Percentiles rank a stretch among this genome's conserved stretches.
Evolutionary conservation across 352 stramenopile species (phyloP).

Genomic region (Globisporangium cederbergense): DNA sequence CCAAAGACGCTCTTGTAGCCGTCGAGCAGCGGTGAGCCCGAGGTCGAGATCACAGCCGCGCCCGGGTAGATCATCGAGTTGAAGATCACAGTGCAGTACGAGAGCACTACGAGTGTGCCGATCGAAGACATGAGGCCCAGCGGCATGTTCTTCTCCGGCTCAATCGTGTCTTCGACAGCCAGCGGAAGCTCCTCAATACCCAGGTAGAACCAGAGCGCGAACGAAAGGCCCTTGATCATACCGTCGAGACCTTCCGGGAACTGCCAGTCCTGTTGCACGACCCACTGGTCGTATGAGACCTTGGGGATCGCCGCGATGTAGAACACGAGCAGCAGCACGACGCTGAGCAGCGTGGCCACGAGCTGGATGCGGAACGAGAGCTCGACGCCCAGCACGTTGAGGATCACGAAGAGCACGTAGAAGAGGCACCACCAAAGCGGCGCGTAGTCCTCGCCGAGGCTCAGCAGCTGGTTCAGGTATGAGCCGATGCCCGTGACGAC

Average conservation of each 20-base stretch:
- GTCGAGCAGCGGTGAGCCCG: conserved; percentile 44
- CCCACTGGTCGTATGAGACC: conserved; percentile 55
- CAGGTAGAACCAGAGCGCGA: conserved; percentile 70
- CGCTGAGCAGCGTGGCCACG: conserved; percentile 47
- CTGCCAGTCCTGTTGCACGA: conserved; percentile 40
- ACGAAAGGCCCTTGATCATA: conserved; percentile 54
- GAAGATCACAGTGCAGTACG: conserved; percentile 60
- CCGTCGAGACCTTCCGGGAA: conserved; percentile 42
- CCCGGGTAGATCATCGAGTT: conserved; percentile 66
- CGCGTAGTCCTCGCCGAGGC: conserved; percentile 31
- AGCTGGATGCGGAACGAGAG: conserved; percentile 68
- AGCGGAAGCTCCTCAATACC: conserved; percentile 67
- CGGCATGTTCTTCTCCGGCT: conserved; percentile 59
- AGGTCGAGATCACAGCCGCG: conserved; percentile 36
- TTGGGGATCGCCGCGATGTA: conserved; percentile 57
- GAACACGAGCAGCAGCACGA: conserved; percentile 60
- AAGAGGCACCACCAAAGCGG: conserved; percentile 60
- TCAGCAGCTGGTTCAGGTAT: conserved; percentile 61
- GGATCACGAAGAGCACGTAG: conserved; percentile 54
- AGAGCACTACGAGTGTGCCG: conserved; percentile 39
- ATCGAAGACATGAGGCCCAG: conserved; percentile 58
- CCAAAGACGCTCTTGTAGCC: conserved; percentile 70
- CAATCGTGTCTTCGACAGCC: conserved; percentile 61
- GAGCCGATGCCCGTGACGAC: conserved; percentile 62
- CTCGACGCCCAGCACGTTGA: conserved; percentile 60